phyloP scores from a whole-genome alignment of 2,329 filamentous ascomycete species.

The Sporothrix protearum region DNA sequence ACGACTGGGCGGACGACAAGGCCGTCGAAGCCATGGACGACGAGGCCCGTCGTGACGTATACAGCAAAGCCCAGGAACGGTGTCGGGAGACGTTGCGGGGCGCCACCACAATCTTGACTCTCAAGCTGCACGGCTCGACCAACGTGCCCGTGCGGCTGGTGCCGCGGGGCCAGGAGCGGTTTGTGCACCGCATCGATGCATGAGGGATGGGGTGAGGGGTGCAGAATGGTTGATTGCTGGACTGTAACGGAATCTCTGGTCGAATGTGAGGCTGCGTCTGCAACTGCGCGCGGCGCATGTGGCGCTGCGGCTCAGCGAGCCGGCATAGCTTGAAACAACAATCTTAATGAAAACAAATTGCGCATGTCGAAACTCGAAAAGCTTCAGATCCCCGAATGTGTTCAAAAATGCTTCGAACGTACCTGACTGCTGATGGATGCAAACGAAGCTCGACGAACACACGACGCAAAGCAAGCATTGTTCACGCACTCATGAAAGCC shows the following conservation, averaged over 20 bases:
- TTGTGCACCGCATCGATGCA: constrained; percentile 45
- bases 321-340: neutral
- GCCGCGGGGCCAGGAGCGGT: constrained; percentile 65
- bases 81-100: constrained; percentile 50
- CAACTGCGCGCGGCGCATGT: neutral
- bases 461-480: neutral
- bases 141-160: constrained; percentile 66
- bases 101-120: constrained; percentile 63
- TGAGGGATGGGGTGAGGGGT: neutral
- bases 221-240: neutral
- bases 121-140: constrained; percentile 61
- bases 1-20: constrained; percentile 51
- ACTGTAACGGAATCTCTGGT: neutral
- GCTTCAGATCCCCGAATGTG: neutral
- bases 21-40: constrained; percentile 51
- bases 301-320: neutral
- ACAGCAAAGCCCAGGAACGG: constrained; percentile 57
- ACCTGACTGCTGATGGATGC: neutral
- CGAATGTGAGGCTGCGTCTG: neutral
- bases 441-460: no score
- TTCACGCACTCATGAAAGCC: neutral
- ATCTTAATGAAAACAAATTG: neutral
- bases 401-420: neutral
- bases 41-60: constrained; percentile 50
- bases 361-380: neutral